Base-by-base conservation (phyloP, 2,329 filamentous ascomycete genomes). In the Pseudocercospora crystallina region DNA sequence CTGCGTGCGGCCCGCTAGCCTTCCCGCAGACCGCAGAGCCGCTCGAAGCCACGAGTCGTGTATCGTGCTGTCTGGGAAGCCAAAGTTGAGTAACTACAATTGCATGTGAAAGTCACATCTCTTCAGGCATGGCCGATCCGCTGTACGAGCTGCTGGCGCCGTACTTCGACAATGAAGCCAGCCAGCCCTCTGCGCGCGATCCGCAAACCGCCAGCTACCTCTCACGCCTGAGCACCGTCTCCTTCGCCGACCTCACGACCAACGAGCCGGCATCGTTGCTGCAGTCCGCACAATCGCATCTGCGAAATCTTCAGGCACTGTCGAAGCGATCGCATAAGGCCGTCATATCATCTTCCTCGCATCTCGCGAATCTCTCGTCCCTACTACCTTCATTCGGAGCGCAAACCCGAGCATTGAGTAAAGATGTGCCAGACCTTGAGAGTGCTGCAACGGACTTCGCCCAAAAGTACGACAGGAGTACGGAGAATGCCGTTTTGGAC, bases 301-400 rank as follows among this genome's bases (percentile, higher is more conserved):
- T 92, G 11, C 82, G 95, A 35, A 89, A 90, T 0, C 80, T 97
- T 1, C 94, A 99, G 68, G 82, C 84, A 0, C 82, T 97, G 43
- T 92, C 91, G 7, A 95, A 95, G 62, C 87, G 89, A 60, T 96
- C 91, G 0, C 86, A 96, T 71, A 89, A 86, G 66, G 80, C 85
- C 13, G 85, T 97, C 58, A 90, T 96, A 61, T 79, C 85, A 46
- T 94, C 92, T 3, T 85, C 89, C 15, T 81, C 84, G 60, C 85
- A 88, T 61, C 84, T 97, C 63, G 80, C 82, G n/a, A 84, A 83
- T 8, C 79, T 97, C 7, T 77, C 78, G 43, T 76, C 79, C n/a
- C 81, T 85, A 1, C 76, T 99, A n/a, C 88, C 90, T 0, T 70
- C 75, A 11, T 75, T 97, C 38, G 82, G 81, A 33, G 76, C 79